Evolutionary conservation across 2,329 filamentous ascomycete genomes (phyloP), one percentile per base, ranked within the genome.

Genomic region (Diaporthe vexans): DNA sequence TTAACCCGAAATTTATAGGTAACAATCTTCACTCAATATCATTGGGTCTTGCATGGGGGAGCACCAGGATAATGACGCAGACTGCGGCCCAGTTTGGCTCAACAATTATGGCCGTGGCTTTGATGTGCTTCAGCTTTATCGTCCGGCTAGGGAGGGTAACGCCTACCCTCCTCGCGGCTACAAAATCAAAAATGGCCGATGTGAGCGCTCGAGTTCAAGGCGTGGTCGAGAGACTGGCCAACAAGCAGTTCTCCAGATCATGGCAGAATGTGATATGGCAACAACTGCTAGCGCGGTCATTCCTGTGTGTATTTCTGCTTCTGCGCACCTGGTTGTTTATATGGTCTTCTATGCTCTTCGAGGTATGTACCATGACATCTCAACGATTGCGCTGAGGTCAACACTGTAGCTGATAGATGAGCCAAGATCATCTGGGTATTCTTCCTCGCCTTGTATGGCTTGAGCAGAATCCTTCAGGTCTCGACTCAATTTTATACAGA

Each of bases 51-150:
- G 15, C 33, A 29, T 57, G 54, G 54, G 54, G 54, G 2, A 21
- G 19, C 19, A 35, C 54, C 29, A 35, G 21, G 5, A 57, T 57
- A 3, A 26, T 57, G 29, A 57, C 54, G 29, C 54, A 57, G 54
- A 57, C 54, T 57, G 54, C 54, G 29, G 54, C 54, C 54, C 54
- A 57, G 26, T 57, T 57, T n/a, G 54, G 54, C 8, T 57, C 54
- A 6, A 29, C 54, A 5, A 57, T 57, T 10, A 21, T 35, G 17
- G 54, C 54, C 15, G 21, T 57, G 11, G 54, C 54, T 4, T 57
- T 57, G 0, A 57, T 57, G 54, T 35, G 26, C 54, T 57, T 57
- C 29, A 57, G 54, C 3, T 57, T 57, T 57, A 29, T 57, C 11
- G 29, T 57, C 24, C 54, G 54, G 3, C 35, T 57, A 1, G 54